Percentiles rank a stretch among this genome's conserved stretches.
Conservation (phyloP, 306 rosid species). For the Neltuma alba region DNA sequence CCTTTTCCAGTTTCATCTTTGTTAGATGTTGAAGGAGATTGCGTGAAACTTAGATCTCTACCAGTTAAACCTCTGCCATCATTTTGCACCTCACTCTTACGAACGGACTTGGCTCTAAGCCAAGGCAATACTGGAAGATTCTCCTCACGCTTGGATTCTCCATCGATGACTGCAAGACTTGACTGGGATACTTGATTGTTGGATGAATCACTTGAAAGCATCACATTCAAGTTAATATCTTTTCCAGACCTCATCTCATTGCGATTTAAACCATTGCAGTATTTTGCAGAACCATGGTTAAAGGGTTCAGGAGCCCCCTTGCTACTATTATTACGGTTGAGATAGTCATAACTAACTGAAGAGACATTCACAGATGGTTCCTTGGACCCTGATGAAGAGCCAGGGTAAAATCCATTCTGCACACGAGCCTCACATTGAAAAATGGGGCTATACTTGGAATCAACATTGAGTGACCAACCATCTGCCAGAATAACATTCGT, state of each 20-base stretch:
- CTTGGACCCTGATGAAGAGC: slow-evolving; percentile 67
- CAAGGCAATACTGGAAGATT: slow-evolving; percentile 62
- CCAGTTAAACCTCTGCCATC: slow-evolving; percentile 40
- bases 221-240: slow-evolving; percentile 72
- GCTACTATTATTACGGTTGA: slow-evolving; percentile 46
- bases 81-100: slow-evolving; percentile 55
- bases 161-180: slow-evolving; percentile 45
- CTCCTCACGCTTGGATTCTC: slow-evolving; percentile 57
- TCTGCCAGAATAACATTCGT: slow-evolving; percentile 63
- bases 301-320: slow-evolving; percentile 50
- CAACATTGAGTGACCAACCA: slow-evolving; percentile 59
- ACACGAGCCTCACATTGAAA: slow-evolving; percentile 53
- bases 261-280: slow-evolving; percentile 53
- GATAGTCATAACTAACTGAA: slow-evolving; percentile 61
- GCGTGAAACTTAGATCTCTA: slow-evolving; percentile 49
- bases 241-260: slow-evolving; percentile 54
- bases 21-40: slow-evolving; percentile 42
- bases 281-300: slow-evolving; percentile 46
- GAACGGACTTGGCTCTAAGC: slow-evolving; percentile 59
- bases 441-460: slow-evolving; percentile 54
- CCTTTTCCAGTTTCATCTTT: slow-evolving; percentile 53
- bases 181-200: slow-evolving; percentile 42
- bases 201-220: slow-evolving; percentile 59
- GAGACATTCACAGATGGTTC: slow-evolving; percentile 57
- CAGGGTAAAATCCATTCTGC: slow-evolving; percentile 65